Evolutionary conservation across 257 asterid genomes (phyloP).

Genomic region (Anisodus acutangulus): DNA sequence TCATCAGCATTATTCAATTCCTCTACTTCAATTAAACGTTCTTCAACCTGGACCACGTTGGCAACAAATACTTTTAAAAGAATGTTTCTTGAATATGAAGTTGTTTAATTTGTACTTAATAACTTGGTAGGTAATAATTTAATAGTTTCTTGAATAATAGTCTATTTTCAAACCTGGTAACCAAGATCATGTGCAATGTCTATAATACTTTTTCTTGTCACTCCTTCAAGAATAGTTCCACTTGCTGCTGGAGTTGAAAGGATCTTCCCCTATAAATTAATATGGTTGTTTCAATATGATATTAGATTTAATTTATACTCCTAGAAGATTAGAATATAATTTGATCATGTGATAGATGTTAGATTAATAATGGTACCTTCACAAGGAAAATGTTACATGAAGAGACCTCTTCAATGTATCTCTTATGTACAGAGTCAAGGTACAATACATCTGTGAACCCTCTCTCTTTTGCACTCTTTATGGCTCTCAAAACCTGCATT

Average conservation of each 20-base stretch:
- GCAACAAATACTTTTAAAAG: background rate
- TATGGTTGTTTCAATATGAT: background rate
- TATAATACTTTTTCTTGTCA: slow-evolving; percentile 73
- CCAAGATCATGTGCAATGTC: slow-evolving; percentile 69
- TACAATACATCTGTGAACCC: slow-evolving; percentile 86
- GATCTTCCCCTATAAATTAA: slow-evolving; percentile 51
- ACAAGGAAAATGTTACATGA: slow-evolving; percentile 69
- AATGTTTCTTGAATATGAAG: background rate
- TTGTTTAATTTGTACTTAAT: background rate
- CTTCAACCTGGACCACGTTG: slow-evolving; percentile 57
- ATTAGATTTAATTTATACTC: background rate
- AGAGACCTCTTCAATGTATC: slow-evolving; percentile 78
- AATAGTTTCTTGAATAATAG: background rate
- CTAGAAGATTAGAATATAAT: background rate
- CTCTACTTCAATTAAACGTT: slow-evolving; percentile 60
- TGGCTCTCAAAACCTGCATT: slow-evolving; percentile 27
- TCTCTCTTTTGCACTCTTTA: slow-evolving; percentile 53
- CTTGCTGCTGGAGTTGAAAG: slow-evolving; percentile 70
- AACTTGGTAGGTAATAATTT: background rate
- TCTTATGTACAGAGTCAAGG: slow-evolving; percentile 63
- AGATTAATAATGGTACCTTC: slow-evolving; percentile 49
- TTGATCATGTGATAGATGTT: background rate
- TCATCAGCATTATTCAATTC: slow-evolving; percentile 69
- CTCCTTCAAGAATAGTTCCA: slow-evolving; percentile 79
- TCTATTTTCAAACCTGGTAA: slow-evolving; percentile 46